Base-by-base conservation (phyloP, 1,284 basidiomycete genomes). In the Cutaneotrichosporon mucoides region DNA sequence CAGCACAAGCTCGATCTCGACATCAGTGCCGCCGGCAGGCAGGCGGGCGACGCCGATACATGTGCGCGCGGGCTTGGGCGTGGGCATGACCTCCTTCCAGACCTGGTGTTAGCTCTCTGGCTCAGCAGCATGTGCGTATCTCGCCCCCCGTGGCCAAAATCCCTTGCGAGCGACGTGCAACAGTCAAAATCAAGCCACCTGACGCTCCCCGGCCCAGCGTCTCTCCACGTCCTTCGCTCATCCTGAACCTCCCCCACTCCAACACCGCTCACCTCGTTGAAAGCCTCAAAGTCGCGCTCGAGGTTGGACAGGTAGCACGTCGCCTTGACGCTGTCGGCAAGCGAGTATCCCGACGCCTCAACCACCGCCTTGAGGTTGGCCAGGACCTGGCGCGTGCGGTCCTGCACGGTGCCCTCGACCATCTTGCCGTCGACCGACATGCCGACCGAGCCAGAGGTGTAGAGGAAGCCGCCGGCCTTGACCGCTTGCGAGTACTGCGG, bases 1-100 rank as follows among this genome's bases (percentile, higher is more conserved):
- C 35, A 85, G 85, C 41, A 84, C 79, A 64, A 85, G 86, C 68
- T 88, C 86, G 63, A 85, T 86, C 67, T 88, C 86, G 47, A 88
- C 82, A 60, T 81, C 81, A 3, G 84, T 85, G 10, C 83, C 83
- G 24, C 73, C 72, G 53, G 84, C 65, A 0, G 86, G 85, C 12
- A 88, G 80, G 16, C 80, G 73, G 3, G 80, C 82, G 13, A 88
- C 86, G 4, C 85, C 86, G 44, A 88, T 75, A 68, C 85, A 87
- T 9, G 86, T 87, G 47, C 86, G 80, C 35, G 85, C 85, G 24
- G 85, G 86, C 67, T 84, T 80, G 12, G 79, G 80, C 15, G 70
- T 68, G 15, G 75, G 75, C 73, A 77, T 73, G 42, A 73, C 37
- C 55, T 72, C 68, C 57, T 73, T 69, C 67, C 68, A 75, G 33